Evolutionary conservation across 1,284 basidiomycete genomes (phyloP), one percentile per base, ranked within the genome.

Genomic region (Pterulicium gracile): DNA sequence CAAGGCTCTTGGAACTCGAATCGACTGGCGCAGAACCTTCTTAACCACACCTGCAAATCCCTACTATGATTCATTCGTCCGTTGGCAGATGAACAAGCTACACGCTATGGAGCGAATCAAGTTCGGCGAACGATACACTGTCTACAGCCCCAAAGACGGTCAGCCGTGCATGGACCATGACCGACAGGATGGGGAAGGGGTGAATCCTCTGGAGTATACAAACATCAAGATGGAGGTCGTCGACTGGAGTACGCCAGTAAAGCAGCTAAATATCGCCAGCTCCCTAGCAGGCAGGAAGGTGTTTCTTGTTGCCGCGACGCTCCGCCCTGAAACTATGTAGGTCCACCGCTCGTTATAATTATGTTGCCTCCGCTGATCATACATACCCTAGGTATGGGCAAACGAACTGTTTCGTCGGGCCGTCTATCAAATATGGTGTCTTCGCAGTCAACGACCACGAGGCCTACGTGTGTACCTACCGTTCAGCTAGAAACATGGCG

Each of bases 111-210:
- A 86, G 27, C 92, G 92, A 65, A 89, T 97, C 72, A 95, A 96
- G 69, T 99, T 98, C 60, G 96, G 96, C 45, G 90, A 98, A 69
- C 85, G 96, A 41, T 96, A 98, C 67, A 99, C 96, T 35, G 92
- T 99, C 61, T 98, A 96, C 73, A 95, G 90, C 56, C 92, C 92
- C n/a, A 98, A 98, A 65, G 96, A 99, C 58, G 93, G 92, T 5
- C 96, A 98, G 62, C 95, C 96, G 1, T 98, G 96, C 63, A 98
- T 99, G 96, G 96, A 99, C 68, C 96, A 99, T 70, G 96, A 99
- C 64, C 88, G 96, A 52, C 79, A 82, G 48, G 91, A 92, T 53
- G 96, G 96, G 43, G 96, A 99, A 66, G 94, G 88, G 46, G 71
- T 96, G 48, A 91, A 91, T 14, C 95, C 96, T 4, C 93, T 96